Evolutionary conservation across 179 eudicot genomes (phyloP), one percentile per base, ranked within the genome.

Genomic region (Actinidia arguta): DNA sequence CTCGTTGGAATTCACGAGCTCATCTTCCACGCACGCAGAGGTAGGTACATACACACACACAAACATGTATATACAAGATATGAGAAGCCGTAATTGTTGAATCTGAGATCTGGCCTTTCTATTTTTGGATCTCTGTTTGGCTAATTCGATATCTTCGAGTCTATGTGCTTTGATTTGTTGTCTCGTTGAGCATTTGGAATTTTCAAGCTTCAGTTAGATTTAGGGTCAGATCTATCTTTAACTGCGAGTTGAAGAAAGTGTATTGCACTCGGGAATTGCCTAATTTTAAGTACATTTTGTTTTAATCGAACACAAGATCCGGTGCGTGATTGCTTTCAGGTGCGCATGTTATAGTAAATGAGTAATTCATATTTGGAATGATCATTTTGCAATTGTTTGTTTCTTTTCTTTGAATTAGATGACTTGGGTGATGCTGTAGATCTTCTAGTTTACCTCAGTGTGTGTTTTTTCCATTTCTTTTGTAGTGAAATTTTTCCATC

Each of bases 61-160:
- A 9, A 10, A n/a, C 10, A 61, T 1, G 0, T 42, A 61, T 69
- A 48, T 5, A 48, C 8, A 48, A 50, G 12, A 1, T 31, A 31
- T 31, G 36, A 42, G 14, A 36, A 71, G 22, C 71, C 24, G 13
- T 44, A 10, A 14, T 51, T 25, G 61, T 73, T 56, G 75, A 50
- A 64, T 80, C 56, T 14, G 31, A 8, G 36, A 62, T 80, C 24
- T 78, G 52, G 24, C 31, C 58, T 78, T 79, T 18, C 73, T 11
- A 24, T 62, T 69, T 70, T 84, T 16, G 47, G 17, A 68, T 69
- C 76, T 76, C 68, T 77, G 13, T 84, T 69, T 50, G 86, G 82
- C 63, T 81, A 54, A 47, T 72, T 36, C 75, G 83, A 75, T 80
- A 66, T 50, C 11, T 54, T 12, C 84, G 70, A 66, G 64, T 76